phyloP scores from a whole-genome alignment of 78 protist species.

The Dictyostelium brefeldianum region DNA sequence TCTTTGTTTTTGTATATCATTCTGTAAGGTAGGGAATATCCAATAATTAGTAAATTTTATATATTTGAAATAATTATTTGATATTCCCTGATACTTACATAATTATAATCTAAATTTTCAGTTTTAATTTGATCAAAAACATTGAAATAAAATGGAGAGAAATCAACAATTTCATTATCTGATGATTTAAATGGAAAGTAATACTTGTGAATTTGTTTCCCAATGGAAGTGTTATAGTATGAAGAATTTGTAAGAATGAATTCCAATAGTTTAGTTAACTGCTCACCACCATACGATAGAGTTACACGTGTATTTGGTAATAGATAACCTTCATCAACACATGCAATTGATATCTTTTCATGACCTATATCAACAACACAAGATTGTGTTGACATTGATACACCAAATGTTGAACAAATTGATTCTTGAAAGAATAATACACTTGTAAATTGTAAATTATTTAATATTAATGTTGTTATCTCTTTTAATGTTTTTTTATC shows the following conservation, averaged over 20 bases:
- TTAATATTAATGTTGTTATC: conserved; percentile 22
- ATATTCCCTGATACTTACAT: conserved; percentile 3
- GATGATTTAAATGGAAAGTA: conserved; percentile 36
- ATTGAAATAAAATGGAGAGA: conserved; percentile 31
- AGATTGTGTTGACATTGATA: conserved; percentile 24
- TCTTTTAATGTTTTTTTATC: conserved; percentile 57
- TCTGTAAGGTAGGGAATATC: neutral
- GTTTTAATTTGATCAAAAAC: conserved; percentile 44
- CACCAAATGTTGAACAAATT: conserved; percentile 68
- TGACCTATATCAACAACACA: conserved; percentile 71
- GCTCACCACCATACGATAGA: conserved; percentile 41
- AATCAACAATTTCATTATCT: neutral
- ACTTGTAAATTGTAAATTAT: conserved; percentile 51
- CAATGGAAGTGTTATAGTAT: neutral
- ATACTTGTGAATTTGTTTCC: conserved; percentile 40
- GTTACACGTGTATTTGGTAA: conserved; percentile 26
- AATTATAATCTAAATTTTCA: conserved; percentile 22
- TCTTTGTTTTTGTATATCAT: neutral
- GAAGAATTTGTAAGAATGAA: neutral
- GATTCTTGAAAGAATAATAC: conserved; percentile 64
- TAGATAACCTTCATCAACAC: conserved; percentile 73
- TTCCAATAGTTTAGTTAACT: conserved; percentile 38
- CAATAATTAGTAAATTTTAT: neutral
- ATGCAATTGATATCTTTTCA: conserved; percentile 31
- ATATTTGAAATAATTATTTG: no score